Base-by-base conservation (phyloP, 305 asterid species). In the Ilex paraguariensis region DNA sequence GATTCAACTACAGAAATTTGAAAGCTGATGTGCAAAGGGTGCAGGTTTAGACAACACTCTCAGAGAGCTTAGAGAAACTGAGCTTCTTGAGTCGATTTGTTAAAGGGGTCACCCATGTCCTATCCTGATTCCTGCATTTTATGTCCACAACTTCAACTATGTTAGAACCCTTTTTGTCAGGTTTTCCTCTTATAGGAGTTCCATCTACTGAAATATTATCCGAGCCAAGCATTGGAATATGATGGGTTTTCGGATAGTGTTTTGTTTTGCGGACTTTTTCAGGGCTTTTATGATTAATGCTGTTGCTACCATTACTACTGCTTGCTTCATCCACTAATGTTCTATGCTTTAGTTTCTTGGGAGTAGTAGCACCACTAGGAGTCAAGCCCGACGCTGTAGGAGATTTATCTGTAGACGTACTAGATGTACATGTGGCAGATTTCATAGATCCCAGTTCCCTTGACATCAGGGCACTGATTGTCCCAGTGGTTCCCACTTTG, bases 401-500 rank as follows among this genome's bases (percentile, higher is more conserved):
- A 46, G 61, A 21, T 42, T 31, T 42, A 45, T 31, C 28, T 64
- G 40, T 64, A 54, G 54, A 14, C 2, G 33, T 15, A 0, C 74
- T 7, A 31, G 78, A 70, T 54, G 61, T 54, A 59, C 68, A 76
- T 56, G 77, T 61, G 55, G 73, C 72, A 64, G 86, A 70, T 65
- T 80, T 80, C 31, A 69, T 57, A 15, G 81, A 76, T 61, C 82
- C 91, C 56, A 91, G 65, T 56, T 91, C 97, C 71, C 84, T 73
- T 46, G 91, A 84, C 85, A 91, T 83, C n/a, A 91, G 85, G 65
- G 91, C 83, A 71, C 94, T 77, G 69, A 91, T 86, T 52, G 81
- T 91, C 56, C 96, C 96, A 5, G 95, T 91, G 31, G 91, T 78
- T 63, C 97, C 96, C 13, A 88, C 79, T 79, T 83, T 91, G 56